Conservation (phyloP, 1,284 basidiomycete species). For the Papiliotrema fonsecae region DNA sequence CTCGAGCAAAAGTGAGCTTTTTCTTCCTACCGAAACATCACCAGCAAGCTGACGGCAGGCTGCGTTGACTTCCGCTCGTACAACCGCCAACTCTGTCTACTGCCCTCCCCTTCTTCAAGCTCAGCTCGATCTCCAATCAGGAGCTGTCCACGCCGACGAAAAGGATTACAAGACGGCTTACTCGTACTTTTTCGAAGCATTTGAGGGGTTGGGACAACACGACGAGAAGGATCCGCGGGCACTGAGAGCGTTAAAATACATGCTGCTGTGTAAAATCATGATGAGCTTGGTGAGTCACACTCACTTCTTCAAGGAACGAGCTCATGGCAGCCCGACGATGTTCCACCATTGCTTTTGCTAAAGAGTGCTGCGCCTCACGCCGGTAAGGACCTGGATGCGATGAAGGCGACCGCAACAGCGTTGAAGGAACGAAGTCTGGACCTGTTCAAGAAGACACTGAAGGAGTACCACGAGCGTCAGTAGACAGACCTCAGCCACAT, state of each 20-base stretch:
- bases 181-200: conserved; percentile 96
- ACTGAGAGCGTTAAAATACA: conserved; percentile 89
- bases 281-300: conserved; percentile 68
- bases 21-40: not conserved
- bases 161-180: conserved; percentile 97
- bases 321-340: conserved; percentile 74
- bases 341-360: conserved; percentile 74
- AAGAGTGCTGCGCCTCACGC: conserved; percentile 86
- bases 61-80: conserved; percentile 83
- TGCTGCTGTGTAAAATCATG: conserved; percentile 98
- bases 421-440: conserved; percentile 84
- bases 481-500: conserved; percentile 1
- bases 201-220: conserved; percentile 73
- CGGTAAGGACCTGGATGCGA: conserved; percentile 76
- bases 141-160: conserved; percentile 91
- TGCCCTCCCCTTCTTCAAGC: conserved; percentile 92
- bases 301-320: not conserved
- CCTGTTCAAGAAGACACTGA: conserved; percentile 80
- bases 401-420: conserved; percentile 91
- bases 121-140: conserved; percentile 84
- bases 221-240: conserved; percentile 53
- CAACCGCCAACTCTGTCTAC: conserved; percentile 95
- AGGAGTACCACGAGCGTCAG: conserved; percentile 80
- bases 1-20: conserved; percentile 78
- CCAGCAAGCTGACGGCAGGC: conserved; percentile 54